These are phyloP conservation scores for Stachybotrys elegans DNA, from an alignment of 2,329 filamentous ascomycete genomes.

Conservation along the genomic window DNA sequence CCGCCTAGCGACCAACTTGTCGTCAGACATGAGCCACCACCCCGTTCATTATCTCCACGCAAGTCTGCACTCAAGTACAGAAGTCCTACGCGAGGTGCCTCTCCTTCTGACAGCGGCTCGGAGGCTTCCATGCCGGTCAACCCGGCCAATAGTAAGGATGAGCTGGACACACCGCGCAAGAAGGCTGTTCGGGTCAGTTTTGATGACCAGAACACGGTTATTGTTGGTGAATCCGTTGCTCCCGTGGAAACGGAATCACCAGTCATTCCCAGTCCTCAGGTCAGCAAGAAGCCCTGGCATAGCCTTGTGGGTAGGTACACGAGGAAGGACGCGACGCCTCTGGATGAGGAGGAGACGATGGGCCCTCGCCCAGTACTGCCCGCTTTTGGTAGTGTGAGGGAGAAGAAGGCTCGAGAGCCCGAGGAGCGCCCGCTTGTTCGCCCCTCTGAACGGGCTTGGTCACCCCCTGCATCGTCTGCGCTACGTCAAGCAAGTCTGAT, in stretches of 20 bases:
- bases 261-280: conserved; percentile 27
- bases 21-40: conserved; percentile 63
- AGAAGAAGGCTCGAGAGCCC: conserved; percentile 49
- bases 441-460: conserved; percentile 35
- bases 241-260: conserved; percentile 33
- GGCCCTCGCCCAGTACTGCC: conserved; percentile 69
- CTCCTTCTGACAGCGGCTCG: conserved; percentile 45
- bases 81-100: conserved; percentile 47
- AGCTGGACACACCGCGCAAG: conserved; percentile 47
- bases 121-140: conserved; percentile 31
- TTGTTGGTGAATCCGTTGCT: conserved; percentile 44
- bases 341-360: conserved; percentile 65
- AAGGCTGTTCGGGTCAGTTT: conserved; percentile 75
- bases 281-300: conserved; percentile 43
- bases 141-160: conserved; percentile 26
- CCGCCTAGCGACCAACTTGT: conserved; percentile 47
- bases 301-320: conserved; percentile 40
- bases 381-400: conserved; percentile 68
- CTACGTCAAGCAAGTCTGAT: conserved; percentile 20
- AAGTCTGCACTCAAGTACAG: conserved; percentile 70
- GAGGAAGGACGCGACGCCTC: conserved; percentile 40
- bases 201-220: conserved; percentile 57
- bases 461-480: conserved; percentile 11
- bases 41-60: conserved; percentile 67
- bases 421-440: conserved; percentile 55